Percentiles rank a stretch among this genome's conserved stretches.
phyloP scores from a whole-genome alignment of 257 asterid genomes.

The Lithospermum erythrorhizon region DNA sequence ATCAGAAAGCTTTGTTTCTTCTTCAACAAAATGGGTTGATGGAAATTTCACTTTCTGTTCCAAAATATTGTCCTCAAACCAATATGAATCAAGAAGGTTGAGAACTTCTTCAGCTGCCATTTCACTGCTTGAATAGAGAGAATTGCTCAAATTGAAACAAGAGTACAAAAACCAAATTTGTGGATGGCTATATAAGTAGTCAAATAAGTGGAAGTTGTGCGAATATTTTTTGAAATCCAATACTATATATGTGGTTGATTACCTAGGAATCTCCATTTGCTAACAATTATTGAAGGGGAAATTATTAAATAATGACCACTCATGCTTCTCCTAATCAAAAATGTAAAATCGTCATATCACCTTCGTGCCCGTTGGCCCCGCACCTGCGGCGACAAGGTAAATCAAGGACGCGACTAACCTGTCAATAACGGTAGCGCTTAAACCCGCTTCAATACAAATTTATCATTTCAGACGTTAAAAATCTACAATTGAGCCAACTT shows the following conservation, averaged over 20 bases:
- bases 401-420: no score
- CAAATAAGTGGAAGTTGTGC: neutral
- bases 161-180: neutral
- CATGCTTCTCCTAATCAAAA: no score
- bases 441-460: no score
- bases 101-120: conserved; percentile 51
- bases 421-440: no score
- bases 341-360: no score
- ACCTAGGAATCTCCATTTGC: conserved; percentile 6
- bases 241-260: conserved; percentile 5
- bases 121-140: conserved; percentile 6
- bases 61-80: conserved; percentile 34
- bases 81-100: conserved; percentile 46
- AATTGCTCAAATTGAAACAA: neutral
- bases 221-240: conserved; percentile 13
- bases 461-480: no score
- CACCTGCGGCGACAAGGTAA: no score
- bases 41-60: conserved; percentile 3
- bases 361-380: no score
- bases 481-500: no score
- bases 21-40: neutral
- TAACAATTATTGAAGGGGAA: neutral
- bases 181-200: neutral
- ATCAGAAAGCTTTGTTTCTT: conserved; percentile 11
- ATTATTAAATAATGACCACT: no score